Percentiles rank a stretch among this genome's conserved stretches.
These are phyloP conservation scores for Piedraia hortae DNA, from an alignment of 2,329 filamentous ascomycete genomes.

Conservation along the genomic window DNA sequence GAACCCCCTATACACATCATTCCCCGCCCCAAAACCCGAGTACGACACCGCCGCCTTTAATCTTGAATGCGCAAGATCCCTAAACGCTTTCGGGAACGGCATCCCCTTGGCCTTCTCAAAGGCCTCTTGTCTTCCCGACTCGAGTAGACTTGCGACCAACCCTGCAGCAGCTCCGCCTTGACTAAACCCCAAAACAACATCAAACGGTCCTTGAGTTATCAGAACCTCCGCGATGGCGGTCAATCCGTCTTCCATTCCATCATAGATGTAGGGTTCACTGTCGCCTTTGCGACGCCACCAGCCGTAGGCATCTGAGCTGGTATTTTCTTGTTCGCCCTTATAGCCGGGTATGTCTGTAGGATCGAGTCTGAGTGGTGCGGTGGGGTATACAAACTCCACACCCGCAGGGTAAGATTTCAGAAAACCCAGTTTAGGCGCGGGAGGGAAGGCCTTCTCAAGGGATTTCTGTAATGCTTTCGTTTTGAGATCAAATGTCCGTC, in stretches of 20 bases:
- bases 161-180: slow-evolving; percentile 50
- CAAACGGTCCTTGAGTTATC: slow-evolving; percentile 35
- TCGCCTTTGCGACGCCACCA: slow-evolving; percentile 57
- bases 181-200: slow-evolving; percentile 58
- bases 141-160: slow-evolving; percentile 45
- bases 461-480: slow-evolving; percentile 66
- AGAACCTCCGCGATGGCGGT: slow-evolving; percentile 32
- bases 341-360: slow-evolving; percentile 31
- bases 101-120: slow-evolving; percentile 24
- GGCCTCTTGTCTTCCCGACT: slow-evolving; percentile 22
- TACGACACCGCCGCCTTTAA: slow-evolving; percentile 50
- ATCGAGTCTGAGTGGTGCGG: slow-evolving; percentile 17
- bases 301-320: slow-evolving; percentile 34
- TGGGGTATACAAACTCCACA: slow-evolving; percentile 21
- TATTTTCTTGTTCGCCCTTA: slow-evolving; percentile 14
- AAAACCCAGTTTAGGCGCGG: slow-evolving; percentile 23
- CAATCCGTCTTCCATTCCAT: slow-evolving; percentile 42
- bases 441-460: slow-evolving; percentile 43
- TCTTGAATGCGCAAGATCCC: slow-evolving; percentile 21
- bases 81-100: slow-evolving; percentile 24
- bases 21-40: slow-evolving; percentile 44
- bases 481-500: slow-evolving; percentile 60
- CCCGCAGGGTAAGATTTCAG: slow-evolving; percentile 13
- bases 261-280: slow-evolving; percentile 28
- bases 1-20: slow-evolving; percentile 34